A percentile compares a stretch with the other conserved stretches of the same genome.
Conservation (phyloP, 768 basidiomycete genomes). For the Phylloporus sp. region DNA sequence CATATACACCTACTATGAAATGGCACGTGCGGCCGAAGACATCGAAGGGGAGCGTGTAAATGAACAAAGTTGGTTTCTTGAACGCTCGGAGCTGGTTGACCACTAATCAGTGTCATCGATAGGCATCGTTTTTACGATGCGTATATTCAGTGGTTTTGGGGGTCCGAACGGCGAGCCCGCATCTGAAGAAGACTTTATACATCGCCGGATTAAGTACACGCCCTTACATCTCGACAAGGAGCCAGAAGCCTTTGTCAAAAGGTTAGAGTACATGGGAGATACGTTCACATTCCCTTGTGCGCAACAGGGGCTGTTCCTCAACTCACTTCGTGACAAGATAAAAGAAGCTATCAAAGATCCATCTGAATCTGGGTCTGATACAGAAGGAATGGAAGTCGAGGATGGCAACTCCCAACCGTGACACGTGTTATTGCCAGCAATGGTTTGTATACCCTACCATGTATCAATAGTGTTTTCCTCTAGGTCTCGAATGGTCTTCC, state of each 20-base stretch:
- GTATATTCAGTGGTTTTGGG: constrained; percentile 40
- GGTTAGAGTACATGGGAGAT: constrained; percentile 56
- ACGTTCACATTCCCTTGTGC: constrained; percentile 66
- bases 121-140: constrained; percentile 63
- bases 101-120: constrained; percentile 6
- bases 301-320: constrained; percentile 66
- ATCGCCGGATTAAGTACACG: constrained; percentile 46
- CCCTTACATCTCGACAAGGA: constrained; percentile 67
- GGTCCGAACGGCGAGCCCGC: constrained; percentile 31
- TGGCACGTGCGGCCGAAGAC: constrained; percentile 28
- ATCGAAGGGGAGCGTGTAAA: constrained; percentile 32
- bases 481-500: not conserved
- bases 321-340: constrained; percentile 54
- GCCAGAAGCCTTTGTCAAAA: constrained; percentile 47
- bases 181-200: constrained; percentile 30
- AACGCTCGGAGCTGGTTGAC: not conserved
- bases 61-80: constrained; percentile 30
- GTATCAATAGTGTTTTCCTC: constrained; percentile 6
- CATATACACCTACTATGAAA: constrained; percentile 53
- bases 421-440: not conserved
- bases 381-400: constrained; percentile 26
- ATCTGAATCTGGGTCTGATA: constrained; percentile 22
- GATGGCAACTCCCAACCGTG: constrained; percentile 12
- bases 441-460: constrained; percentile 14
- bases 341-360: constrained; percentile 31